Evolutionary conservation across 169 alveolate genomes (phyloP), one percentile per base, ranked within the genome.

Genomic region (Plasmodium adleri): DNA sequence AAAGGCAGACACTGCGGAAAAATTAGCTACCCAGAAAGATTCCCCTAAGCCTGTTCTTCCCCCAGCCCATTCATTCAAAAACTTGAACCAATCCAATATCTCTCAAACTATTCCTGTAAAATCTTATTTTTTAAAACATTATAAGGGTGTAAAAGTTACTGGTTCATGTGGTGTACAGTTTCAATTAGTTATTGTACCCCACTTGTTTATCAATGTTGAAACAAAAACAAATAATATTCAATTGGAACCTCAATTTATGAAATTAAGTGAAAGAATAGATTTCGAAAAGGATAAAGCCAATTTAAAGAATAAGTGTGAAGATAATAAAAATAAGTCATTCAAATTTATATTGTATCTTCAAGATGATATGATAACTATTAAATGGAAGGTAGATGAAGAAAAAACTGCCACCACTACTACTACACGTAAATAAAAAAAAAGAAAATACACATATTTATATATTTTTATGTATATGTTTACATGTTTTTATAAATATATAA

Each of bases 131-230:
- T 49, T 76, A 63, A 76, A 76, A 64, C 49, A 76, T n/a, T 49
- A 64, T 56, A 26, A 49, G 8, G 89, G 89, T 3, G 52, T 76
- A 10, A 76, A 76, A 64, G 68, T 76, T 12, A 50, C 68, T 24
- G 89, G 89, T 50, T 26, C 32, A 32, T 76, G 89, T 64, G 89
- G 89, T n/a, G 62, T 43, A 24, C 54, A 63, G 22, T 76, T 76
- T 43, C 66, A 68, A 45, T 64, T 76, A 12, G 22, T 28, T 28
- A 39, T 76, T 26, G 66, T 22, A 7, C 89, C 89, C 12, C 89
- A 76, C 47, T 13, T 76, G 15, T 56, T 66, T 43, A 45, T 62
- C 2, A 1, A 3, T 62, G 20, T 62, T 24, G 71, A 62, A 22
- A 24, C 71, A 7, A 43, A 62, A 6, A 17, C 24, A 22, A 24